phyloP scores from a whole-genome alignment of 2,329 filamentous ascomycete species.

The Lachnellula subtilissima region DNA sequence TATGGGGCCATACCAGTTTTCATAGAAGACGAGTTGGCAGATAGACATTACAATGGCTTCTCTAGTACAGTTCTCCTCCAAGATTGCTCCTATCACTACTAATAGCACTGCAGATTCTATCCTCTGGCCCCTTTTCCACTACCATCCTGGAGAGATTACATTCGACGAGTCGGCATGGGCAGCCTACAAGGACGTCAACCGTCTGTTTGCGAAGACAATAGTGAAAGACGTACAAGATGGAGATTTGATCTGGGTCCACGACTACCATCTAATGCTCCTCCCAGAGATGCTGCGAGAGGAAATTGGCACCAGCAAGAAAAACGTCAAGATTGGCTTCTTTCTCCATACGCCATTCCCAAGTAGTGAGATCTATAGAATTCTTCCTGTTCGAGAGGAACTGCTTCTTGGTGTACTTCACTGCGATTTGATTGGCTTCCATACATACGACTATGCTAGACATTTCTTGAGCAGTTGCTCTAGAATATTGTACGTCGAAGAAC shows the following conservation, averaged over 20 bases:
- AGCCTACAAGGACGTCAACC: conserved; percentile 89
- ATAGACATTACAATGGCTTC: conserved; percentile 96
- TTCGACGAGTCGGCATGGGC: conserved; percentile 95
- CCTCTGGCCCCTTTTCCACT: conserved; percentile 97
- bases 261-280: conserved; percentile 97
- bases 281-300: conserved; percentile 93
- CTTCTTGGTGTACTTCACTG: conserved; percentile 85
- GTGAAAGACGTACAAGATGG: conserved; percentile 85
- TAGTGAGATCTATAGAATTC: conserved; percentile 92
- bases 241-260: conserved; percentile 96
- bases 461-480: conserved; percentile 96
- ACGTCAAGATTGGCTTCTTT: conserved; percentile 98
- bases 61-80: conserved; percentile 61
- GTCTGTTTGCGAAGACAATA: conserved; percentile 83
- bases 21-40: conserved; percentile 86
- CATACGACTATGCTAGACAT: conserved; percentile 97
- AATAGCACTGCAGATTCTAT: conserved; percentile 66
- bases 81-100: conserved; percentile 4
- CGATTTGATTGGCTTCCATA: conserved; percentile 96
- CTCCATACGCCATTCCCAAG: conserved; percentile 95
- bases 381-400: conserved; percentile 86
- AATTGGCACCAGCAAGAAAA: conserved; percentile 73
- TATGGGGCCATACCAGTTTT: conserved; percentile 90
- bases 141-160: conserved; percentile 96
- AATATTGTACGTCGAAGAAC: conserved; percentile 58